Percentiles rank a stretch among this genome's conserved stretches.
Conservation (phyloP, 2,329 filamentous ascomycete species). For the Fusarium temperatum region DNA sequence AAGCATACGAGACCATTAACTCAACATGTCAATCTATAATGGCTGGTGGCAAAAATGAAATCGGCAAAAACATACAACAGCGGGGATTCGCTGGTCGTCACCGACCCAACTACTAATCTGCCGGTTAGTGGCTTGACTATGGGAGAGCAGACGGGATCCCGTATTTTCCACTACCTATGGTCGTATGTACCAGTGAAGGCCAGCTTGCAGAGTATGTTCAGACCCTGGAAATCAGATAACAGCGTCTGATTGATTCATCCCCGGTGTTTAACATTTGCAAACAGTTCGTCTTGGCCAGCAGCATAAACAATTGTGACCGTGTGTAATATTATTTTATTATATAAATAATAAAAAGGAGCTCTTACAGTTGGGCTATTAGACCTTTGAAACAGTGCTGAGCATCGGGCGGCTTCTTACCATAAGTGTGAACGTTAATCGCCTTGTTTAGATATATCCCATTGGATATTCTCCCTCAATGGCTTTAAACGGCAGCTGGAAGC, state of each 20-base stretch:
- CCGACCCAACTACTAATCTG: background rate
- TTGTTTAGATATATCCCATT: accelerated
- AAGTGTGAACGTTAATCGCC: background rate
- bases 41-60: background rate
- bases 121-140: background rate
- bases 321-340: background rate
- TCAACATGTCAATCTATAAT: no score
- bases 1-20: background rate
- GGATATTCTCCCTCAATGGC: background rate
- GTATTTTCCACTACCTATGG: background rate
- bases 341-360: background rate
- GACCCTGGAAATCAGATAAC: accelerated
- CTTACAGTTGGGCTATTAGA: accelerated
- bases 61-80: background rate
- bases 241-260: no score
- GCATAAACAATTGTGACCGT: background rate
- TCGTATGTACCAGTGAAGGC: accelerated
- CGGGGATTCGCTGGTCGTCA: background rate
- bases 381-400: accelerated
- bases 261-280: no score
- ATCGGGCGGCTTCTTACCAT: background rate
- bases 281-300: background rate
- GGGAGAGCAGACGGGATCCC: background rate
- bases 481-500: background rate
- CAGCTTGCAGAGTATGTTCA: accelerated